A percentile compares a stretch with the other conserved stretches of the same genome.
Evolutionary conservation across 2,329 filamentous ascomycete species (phyloP).

Genomic region (Chaetomium sp.): DNA sequence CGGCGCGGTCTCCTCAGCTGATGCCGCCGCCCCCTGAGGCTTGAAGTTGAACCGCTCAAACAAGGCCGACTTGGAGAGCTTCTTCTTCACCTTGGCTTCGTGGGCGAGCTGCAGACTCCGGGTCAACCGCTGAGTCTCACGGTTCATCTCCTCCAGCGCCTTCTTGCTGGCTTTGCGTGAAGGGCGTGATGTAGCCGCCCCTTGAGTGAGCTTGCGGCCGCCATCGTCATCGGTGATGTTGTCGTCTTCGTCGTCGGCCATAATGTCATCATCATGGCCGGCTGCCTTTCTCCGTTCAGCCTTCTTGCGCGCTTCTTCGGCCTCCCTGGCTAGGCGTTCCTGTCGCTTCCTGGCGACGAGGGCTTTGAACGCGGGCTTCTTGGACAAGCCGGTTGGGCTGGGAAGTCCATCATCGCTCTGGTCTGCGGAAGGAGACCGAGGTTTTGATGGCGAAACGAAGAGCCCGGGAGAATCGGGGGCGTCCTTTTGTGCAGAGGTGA

Average conservation of each 20-base stretch:
- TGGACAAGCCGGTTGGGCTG: constrained; percentile 49
- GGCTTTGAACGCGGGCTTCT: constrained; percentile 62
- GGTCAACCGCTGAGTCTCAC: constrained; percentile 88
- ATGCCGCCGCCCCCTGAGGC: constrained; percentile 42
- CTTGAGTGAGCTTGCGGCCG: constrained; percentile 68
- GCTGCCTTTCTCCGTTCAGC: constrained; percentile 47
- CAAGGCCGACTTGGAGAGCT: constrained; percentile 79
- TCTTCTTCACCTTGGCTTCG: constrained; percentile 88
- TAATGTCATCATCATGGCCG: constrained; percentile 44
- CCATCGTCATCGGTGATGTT: constrained; percentile 63
- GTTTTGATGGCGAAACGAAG: constrained; percentile 37
- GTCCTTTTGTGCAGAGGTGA: constrained; percentile 34
- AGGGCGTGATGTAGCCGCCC: constrained; percentile 51
- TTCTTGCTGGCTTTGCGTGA: constrained; percentile 92
- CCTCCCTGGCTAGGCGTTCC: constrained; percentile 72
- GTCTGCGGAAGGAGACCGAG: constrained; percentile 39
- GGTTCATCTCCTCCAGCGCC: constrained; percentile 90
- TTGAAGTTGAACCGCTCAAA: constrained; percentile 83
- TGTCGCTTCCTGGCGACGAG: constrained; percentile 73
- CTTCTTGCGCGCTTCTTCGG: constrained; percentile 54
- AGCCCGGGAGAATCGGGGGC: constrained; percentile 35
- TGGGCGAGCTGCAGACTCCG: constrained; percentile 90
- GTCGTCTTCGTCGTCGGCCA: constrained; percentile 49
- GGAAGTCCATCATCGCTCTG: constrained; percentile 46
- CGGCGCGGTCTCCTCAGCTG: constrained; percentile 42